Evolutionary conservation across 805 yeast species (phyloP).

Genomic region (Teunomyces panamensis): DNA sequence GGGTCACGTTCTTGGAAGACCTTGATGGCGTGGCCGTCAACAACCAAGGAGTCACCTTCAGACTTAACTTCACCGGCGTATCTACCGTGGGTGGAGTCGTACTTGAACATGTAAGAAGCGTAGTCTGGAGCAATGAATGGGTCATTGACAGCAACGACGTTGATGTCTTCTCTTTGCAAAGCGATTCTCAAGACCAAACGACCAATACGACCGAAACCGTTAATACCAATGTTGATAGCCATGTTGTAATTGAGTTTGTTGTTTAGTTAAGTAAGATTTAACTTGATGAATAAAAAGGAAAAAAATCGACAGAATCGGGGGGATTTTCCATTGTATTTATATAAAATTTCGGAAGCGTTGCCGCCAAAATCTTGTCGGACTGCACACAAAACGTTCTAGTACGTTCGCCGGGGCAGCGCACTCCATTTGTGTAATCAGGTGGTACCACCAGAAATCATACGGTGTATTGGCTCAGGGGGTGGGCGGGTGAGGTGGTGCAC

Average conservation of each 20-base stretch:
- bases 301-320: background rate
- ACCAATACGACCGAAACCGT: conserved; percentile 37
- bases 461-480: background rate
- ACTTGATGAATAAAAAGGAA: background rate
- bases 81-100: conserved; percentile 36
- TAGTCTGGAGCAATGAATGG: conserved; percentile 35
- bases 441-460: conserved; percentile 5
- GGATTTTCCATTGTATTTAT: conserved; percentile 7
- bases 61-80: conserved; percentile 27
- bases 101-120: conserved; percentile 37
- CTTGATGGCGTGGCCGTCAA: conserved; percentile 26
- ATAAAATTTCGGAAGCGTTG: conserved; percentile 2
- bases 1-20: conserved; percentile 36
- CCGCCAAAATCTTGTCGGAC: conserved; percentile 9
- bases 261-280: background rate
- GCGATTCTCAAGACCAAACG: conserved; percentile 35
- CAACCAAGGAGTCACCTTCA: conserved; percentile 22
- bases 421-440: conserved; percentile 4
- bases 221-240: conserved; percentile 30
- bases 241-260: conserved; percentile 10
- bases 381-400: conserved; percentile 2
- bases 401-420: conserved; percentile 4
- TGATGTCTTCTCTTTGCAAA: conserved; percentile 28
- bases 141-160: conserved; percentile 32
- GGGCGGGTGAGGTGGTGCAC: background rate